phyloP scores from a whole-genome alignment of 2,329 filamentous ascomycete species.

The Cladosporium cucumerinum region DNA sequence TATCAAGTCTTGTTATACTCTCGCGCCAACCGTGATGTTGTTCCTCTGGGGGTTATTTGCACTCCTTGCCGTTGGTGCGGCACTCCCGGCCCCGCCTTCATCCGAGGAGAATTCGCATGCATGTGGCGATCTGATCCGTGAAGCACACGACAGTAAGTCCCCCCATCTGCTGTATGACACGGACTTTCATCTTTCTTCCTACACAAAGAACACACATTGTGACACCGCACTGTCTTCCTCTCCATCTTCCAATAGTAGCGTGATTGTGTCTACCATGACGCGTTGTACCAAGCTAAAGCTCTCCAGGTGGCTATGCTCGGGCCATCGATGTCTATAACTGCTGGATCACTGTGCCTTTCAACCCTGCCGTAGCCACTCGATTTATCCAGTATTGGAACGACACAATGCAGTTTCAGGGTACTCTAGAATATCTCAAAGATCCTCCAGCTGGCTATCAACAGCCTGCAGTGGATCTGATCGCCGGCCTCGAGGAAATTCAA shows the following conservation, averaged over 20 bases:
- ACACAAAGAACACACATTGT: no score
- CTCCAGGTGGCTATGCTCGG: background rate
- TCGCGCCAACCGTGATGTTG: background rate
- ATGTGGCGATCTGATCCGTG: background rate
- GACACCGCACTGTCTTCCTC: no score
- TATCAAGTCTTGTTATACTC: background rate
- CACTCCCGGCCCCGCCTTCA: background rate
- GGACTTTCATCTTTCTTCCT: no score
- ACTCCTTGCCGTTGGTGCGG: background rate
- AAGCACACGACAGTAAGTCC: no score
- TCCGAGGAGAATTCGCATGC: background rate
- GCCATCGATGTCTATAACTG: constrained; percentile 36
- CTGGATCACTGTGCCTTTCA: constrained; percentile 42
- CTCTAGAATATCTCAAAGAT: constrained; percentile 35
- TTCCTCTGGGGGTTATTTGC: background rate
- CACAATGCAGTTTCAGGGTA: constrained; percentile 41
- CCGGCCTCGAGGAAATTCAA: constrained; percentile 16
- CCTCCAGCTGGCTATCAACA: constrained; percentile 38
- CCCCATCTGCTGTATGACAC: no score
- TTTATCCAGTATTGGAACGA: constrained; percentile 43
- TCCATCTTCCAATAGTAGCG: no score
- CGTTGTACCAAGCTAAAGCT: no score
- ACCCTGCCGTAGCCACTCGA: constrained; percentile 37
- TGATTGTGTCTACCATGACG: no score
- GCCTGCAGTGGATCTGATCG: constrained; percentile 35